These are phyloP conservation scores for Bonia amplexicaulis DNA, from an alignment of 176 grass and related monocot species.

Conservation along the genomic window DNA sequence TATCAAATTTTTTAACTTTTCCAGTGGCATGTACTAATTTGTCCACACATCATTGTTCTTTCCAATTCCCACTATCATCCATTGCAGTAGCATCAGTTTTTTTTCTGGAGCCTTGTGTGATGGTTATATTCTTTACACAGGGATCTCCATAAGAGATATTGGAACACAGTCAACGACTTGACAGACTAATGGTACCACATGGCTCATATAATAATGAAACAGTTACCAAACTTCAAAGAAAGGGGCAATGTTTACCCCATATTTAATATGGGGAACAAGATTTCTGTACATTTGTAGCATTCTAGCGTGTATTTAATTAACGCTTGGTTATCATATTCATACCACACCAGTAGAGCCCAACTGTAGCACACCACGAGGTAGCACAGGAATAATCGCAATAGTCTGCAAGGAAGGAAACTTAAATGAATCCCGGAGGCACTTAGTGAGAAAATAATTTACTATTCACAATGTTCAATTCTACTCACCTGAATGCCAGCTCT, in stretches of 20 bases:
- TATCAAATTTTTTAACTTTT: neutral
- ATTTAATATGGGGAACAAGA: neutral
- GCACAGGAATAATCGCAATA: conserved; percentile 72
- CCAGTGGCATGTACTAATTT: neutral
- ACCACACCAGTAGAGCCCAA: conserved; percentile 71
- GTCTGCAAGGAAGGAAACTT: conserved; percentile 47
- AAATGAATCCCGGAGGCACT: conserved; percentile 8
- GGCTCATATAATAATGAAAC: neutral
- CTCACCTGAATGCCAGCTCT: conserved; percentile 62
- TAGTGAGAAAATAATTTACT: neutral
- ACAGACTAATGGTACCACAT: neutral
- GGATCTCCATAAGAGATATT: neutral
- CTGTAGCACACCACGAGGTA: conserved; percentile 67
- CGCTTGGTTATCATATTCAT: conserved; percentile 17
- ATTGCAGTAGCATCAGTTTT: neutral
- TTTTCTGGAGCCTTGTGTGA: neutral
- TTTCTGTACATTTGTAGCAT: conserved; percentile 1
- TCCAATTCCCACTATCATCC: neutral
- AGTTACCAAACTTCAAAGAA: neutral
- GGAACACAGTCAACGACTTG: neutral
- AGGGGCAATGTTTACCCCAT: neutral
- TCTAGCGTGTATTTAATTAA: neutral
- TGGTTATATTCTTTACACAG: conserved; percentile 7
- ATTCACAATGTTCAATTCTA: conserved; percentile 14
- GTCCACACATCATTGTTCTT: neutral